These are phyloP conservation scores for Nicotiana undulata DNA, from an alignment of 257 asterid genomes.

Conservation along the genomic window DNA sequence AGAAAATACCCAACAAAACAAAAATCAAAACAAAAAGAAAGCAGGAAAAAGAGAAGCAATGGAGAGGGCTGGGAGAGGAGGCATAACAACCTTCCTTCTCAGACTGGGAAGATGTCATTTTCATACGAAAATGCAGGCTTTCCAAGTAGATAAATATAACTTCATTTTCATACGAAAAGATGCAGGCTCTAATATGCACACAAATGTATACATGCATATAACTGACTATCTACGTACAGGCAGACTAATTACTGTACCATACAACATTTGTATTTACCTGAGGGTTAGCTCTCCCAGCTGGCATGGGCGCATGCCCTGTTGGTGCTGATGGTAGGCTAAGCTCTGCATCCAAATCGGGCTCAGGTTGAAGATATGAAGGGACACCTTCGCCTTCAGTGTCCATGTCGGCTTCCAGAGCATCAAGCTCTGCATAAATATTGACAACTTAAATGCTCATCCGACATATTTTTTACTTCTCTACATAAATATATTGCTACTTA, in stretches of 20 bases:
- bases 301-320: slow-evolving; percentile 47
- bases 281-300: slow-evolving; percentile 41
- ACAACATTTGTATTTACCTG: slow-evolving; percentile 39
- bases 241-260: background rate
- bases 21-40: background rate
- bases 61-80: background rate
- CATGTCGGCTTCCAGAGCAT: slow-evolving; percentile 97
- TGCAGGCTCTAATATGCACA: background rate
- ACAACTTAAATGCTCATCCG: background rate
- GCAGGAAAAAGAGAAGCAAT: background rate
- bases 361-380: slow-evolving; percentile 94
- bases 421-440: slow-evolving; percentile 59
- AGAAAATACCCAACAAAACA: background rate
- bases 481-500: slow-evolving; percentile 5
- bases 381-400: slow-evolving; percentile 85
- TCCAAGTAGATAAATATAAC: background rate
- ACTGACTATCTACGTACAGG: background rate
- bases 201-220: background rate
- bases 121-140: background rate
- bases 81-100: background rate
- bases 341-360: slow-evolving; percentile 65
- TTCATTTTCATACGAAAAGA: background rate
- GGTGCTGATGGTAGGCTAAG: slow-evolving; percentile 94
- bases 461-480: background rate
- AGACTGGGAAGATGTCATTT: background rate